Evolutionary conservation across 345 rosid genomes (phyloP), one percentile per base, ranked within the genome.

Genomic region (Durio zibethinus): DNA sequence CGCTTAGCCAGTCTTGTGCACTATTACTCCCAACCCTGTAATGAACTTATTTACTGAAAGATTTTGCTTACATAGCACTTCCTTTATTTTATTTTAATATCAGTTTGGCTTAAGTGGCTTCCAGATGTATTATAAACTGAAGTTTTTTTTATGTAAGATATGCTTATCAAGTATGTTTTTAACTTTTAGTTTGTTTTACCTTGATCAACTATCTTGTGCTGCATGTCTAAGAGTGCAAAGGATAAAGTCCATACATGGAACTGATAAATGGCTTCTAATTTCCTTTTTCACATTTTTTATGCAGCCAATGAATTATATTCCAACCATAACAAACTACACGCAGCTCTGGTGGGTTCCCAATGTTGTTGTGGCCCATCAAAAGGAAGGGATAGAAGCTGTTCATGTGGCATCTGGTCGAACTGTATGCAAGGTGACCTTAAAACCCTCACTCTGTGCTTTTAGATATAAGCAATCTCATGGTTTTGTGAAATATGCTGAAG

Each of bases 261-360:
- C 56, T 67, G 18, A 42, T 59, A 53, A 38, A 72, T 10, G 21
- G 54, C 69, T 15, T 70, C 12, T 67, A 43, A 78, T 61, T 56
- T 63, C 63, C 23, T 27, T 8, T 57, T 57, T 74, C 81, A 25
- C 77, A 71, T 79, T 77, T 21, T 77, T 87, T 25, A 76, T 89
- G 87, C 90, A 97, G 97, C 86, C 91, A 38, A 11, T 80, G 65
- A 84, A 80, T 63, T 92, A 90, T 80, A 86, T 94, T 76, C 98
- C 97, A 59, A 95, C 98, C 43, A 95, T 93, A 85, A 95, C 98
- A 79, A 95, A 93, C 80, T 81, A 95, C 87, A 95, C 99, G 27
- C 91, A 88, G 80, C 89, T 95, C 56, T 97, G 98, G 98, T 97
- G 99, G 98, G 92, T 97, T 81, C 97, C 99, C 78, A 94, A 97